These are phyloP conservation scores for Castanea crenata DNA, from an alignment of 306 rosid genomes.

Conservation along the genomic window DNA sequence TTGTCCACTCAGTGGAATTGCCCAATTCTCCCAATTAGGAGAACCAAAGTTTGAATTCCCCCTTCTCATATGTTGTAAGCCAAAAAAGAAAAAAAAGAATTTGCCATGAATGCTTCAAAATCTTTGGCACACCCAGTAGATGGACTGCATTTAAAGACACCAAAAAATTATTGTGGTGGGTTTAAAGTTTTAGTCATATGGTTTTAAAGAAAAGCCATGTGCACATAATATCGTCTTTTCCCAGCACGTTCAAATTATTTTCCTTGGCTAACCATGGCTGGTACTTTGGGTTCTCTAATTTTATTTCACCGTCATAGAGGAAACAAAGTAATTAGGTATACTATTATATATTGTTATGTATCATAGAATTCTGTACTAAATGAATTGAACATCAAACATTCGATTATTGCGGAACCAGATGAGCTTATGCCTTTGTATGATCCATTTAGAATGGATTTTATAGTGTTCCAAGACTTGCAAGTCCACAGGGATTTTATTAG, in stretches of 20 bases:
- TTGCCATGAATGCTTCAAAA: background rate
- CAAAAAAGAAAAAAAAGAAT: constrained; percentile 1
- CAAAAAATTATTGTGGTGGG: too few relatives aligned
- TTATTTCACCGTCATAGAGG: background rate
- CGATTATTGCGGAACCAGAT: background rate
- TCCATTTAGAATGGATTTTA: too few relatives aligned
- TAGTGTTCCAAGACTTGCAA: too few relatives aligned
- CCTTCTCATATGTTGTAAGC: too few relatives aligned
- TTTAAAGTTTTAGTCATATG: too few relatives aligned
- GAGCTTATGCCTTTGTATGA: too few relatives aligned
- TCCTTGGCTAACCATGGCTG: background rate
- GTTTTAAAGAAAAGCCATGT: too few relatives aligned
- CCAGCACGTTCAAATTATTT: background rate
- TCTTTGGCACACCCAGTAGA: background rate
- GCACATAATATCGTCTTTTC: background rate
- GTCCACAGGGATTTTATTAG: too few relatives aligned
- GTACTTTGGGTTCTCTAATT: background rate
- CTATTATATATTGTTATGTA: background rate
- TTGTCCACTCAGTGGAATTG: background rate
- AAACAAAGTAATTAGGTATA: background rate
- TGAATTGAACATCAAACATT: background rate
- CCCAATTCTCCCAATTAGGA: too few relatives aligned
- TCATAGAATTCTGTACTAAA: background rate
- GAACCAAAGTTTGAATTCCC: too few relatives aligned
- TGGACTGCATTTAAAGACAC: too few relatives aligned